Conservation (phyloP, 2,329 filamentous ascomycete species). For the Boeremia exigua region DNA sequence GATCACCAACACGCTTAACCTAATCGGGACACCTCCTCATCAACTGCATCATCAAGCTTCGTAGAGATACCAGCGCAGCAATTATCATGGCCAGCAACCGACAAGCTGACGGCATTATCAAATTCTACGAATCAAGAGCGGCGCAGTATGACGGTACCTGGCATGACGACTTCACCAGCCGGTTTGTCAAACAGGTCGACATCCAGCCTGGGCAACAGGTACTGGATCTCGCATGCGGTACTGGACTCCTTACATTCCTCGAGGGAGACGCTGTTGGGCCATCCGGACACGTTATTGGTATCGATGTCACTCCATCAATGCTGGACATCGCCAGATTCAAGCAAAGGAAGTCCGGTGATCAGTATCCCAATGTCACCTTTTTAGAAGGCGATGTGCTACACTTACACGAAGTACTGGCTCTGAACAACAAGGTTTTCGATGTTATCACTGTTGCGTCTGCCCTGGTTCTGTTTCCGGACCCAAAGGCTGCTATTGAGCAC, state of each 20-base stretch:
- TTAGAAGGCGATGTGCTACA: conserved; percentile 48
- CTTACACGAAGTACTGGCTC: conserved; percentile 33
- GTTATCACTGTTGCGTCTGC: conserved; percentile 51
- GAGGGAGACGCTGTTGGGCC: conserved; percentile 49
- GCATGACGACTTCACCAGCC: conserved; percentile 49
- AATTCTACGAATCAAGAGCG: conserved; percentile 46
- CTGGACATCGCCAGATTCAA: conserved; percentile 46
- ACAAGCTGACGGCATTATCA: conserved; percentile 40
- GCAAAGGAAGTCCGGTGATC: conserved; percentile 30
- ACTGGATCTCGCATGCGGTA: conserved; percentile 56
- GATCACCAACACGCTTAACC: background rate
- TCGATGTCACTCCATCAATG: conserved; percentile 53
- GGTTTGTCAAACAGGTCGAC: conserved; percentile 44
- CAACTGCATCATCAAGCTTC: background rate
- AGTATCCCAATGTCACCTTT: conserved; percentile 44
- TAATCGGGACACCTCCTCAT: background rate
- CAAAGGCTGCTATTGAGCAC: conserved; percentile 43
- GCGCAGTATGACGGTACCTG: conserved; percentile 50
- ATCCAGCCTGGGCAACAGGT: conserved; percentile 48
- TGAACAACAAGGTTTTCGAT: conserved; percentile 39
- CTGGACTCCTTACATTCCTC: conserved; percentile 52
- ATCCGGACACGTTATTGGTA: conserved; percentile 47
- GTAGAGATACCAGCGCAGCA: background rate
- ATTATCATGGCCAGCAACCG: conserved; percentile 12
- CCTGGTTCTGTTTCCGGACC: conserved; percentile 50